Base-by-base conservation (phyloP, 345 rosid species). In the Firmiana major region DNA sequence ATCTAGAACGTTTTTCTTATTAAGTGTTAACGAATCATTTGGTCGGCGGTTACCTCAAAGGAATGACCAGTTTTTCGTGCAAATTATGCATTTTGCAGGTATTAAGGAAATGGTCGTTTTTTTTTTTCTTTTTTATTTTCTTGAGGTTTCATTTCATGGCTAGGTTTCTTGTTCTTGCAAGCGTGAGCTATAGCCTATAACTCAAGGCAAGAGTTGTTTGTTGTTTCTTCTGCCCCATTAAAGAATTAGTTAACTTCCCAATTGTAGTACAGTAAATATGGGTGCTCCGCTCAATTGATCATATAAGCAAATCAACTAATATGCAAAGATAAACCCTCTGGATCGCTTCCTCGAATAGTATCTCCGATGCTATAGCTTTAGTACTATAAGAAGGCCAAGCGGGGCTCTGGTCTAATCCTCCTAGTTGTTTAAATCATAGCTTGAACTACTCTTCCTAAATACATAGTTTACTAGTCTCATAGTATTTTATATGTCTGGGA, bases 81-180 rank as follows among this genome's bases (percentile, higher is more conserved):
- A 79, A 83, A 24, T 77, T 75, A 72, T 76, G 74, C 73, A 71
- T 77, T 85, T 84, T 81, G 89, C 94, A 79, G 88, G 82, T 82
- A 85, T 90, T 86, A 67, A 76, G 97, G 94, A 86, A 84, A 77
- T 82, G 94, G 96, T 92, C 90, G 89, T 85, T 75, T 84, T 75
- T 63, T 42, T 64, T 11, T 9, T 55, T 65, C 49, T 26, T 60
- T 9, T 10, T 48, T 36, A 6, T 59, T 31, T 21, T 13, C 40
- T 51, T 19, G 22, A 5, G 54, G 45, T 21, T 19, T 73, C 34
- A 57, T 58, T 57, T 73, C 19, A 40, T 12, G 19, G 34, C 75
- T 54, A 10, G 17, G 12, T 55, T 57, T 53, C 53, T 38, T 78
- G 78, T 60, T 79, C 49, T 63, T 78, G 64, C 40, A 73, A 66